Conservation (phyloP, 2,329 filamentous ascomycete genomes). For the Phialophora tarda region DNA sequence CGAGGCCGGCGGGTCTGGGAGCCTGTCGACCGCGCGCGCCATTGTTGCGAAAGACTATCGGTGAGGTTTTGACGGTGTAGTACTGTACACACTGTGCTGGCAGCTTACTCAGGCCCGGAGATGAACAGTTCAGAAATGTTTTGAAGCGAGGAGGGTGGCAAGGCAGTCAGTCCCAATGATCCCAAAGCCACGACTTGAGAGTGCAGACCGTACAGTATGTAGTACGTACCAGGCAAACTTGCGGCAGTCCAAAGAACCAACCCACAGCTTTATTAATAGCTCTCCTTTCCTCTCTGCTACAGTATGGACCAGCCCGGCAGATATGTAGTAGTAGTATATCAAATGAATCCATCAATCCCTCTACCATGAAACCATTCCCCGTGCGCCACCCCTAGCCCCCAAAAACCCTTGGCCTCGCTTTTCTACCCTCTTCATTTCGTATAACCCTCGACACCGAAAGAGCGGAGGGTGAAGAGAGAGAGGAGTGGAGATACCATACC, state of each 20-base stretch:
- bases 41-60: conserved; percentile 1
- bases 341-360: background rate
- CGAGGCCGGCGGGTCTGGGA: conserved; percentile 6
- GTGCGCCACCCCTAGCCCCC: too few species aligned
- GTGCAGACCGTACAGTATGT: background rate
- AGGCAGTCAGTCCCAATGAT: background rate
- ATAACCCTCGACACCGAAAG: too few species aligned
- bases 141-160: background rate
- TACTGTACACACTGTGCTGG: background rate
- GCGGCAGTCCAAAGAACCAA: background rate
- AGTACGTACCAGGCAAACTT: background rate
- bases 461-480: too few species aligned
- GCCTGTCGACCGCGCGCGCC: conserved; percentile 9
- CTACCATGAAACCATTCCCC: too few species aligned
- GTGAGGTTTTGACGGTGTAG: background rate
- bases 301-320: background rate
- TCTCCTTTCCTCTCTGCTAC: background rate
- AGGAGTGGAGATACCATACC: too few species aligned
- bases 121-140: background rate
- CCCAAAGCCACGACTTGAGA: background rate
- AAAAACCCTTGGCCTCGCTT: too few species aligned
- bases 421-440: too few species aligned
- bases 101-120: background rate
- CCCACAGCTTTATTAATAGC: too few species aligned
- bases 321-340: background rate